Percentiles rank a stretch among this genome's conserved stretches.
Conservation (phyloP, 176 grass and related monocot genomes). For the Musa schizocarpa region DNA sequence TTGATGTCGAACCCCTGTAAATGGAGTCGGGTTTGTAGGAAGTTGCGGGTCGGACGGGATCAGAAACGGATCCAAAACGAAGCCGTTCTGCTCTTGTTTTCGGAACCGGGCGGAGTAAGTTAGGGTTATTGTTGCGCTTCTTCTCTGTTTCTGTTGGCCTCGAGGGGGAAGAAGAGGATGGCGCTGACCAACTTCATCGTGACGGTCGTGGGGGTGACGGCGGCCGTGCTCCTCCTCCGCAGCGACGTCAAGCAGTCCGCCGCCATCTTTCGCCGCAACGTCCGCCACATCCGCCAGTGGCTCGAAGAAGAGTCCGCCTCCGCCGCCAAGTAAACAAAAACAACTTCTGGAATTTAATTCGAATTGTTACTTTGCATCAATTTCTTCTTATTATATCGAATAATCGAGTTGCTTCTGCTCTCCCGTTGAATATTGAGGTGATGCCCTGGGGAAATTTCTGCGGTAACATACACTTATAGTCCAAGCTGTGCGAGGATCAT, state of each 20-base stretch:
- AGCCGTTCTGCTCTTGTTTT: no score
- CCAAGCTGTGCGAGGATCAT: no score
- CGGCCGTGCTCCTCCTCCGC: slow-evolving; percentile 59
- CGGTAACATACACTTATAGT: no score
- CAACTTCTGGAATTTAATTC: no score
- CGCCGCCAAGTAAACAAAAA: slow-evolving; percentile 27
- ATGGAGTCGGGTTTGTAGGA: no score
- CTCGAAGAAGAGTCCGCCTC: slow-evolving; percentile 66
- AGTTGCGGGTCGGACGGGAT: no score
- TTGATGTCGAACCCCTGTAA: no score
- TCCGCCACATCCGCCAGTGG: slow-evolving; percentile 64
- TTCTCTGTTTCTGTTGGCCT: neutral
- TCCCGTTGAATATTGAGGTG: no score
- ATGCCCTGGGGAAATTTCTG: no score
- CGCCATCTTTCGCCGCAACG: slow-evolving; percentile 72
- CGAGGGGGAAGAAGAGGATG: slow-evolving; percentile 21
- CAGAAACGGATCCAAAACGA: no score
- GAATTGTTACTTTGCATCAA: neutral
- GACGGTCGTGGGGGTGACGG: slow-evolving; percentile 52
- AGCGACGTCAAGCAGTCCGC: slow-evolving; percentile 72
- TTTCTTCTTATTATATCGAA: neutral
- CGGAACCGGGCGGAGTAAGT: no score
- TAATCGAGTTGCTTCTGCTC: neutral
- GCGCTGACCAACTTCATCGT: slow-evolving; percentile 82
- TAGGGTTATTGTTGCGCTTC: no score